Conservation (phyloP, 306 rosid genomes). For the Dryas drummondii region DNA sequence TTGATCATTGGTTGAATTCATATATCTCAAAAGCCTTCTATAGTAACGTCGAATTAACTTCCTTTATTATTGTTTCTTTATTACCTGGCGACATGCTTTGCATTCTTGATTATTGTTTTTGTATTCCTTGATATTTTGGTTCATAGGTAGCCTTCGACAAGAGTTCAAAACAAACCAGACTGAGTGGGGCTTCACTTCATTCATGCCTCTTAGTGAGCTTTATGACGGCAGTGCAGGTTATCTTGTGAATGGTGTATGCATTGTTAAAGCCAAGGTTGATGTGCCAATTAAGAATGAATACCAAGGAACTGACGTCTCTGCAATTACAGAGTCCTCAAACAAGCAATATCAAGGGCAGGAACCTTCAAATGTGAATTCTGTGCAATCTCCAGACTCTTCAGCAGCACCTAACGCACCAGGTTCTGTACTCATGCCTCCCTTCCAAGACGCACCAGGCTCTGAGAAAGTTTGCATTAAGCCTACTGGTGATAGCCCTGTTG, state of each 20-base stretch:
- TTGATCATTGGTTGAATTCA: too few species aligned
- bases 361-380: not conserved
- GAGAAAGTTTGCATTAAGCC: not conserved
- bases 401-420: not conserved
- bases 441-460: not conserved
- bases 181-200: not conserved
- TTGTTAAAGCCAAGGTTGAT: constrained; percentile 4
- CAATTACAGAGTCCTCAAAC: too few species aligned
- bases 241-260: not conserved
- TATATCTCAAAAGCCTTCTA: too few species aligned
- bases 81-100: too few species aligned
- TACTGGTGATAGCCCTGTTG: not conserved
- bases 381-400: not conserved
- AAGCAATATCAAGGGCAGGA: not conserved
- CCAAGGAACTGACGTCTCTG: too few species aligned
- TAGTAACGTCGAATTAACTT: too few species aligned
- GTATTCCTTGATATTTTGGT: not conserved
- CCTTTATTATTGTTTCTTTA: too few species aligned
- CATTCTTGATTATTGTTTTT: too few species aligned
- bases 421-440: not conserved
- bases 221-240: not conserved
- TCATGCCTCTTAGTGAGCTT: constrained; percentile 2
- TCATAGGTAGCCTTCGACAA: not conserved
- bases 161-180: not conserved
- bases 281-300: not conserved